Evolutionary conservation across 2,329 filamentous ascomycete species (phyloP), one percentile per base, ranked within the genome.

Genomic region (Monilinia vaccinii-corymbosi): DNA sequence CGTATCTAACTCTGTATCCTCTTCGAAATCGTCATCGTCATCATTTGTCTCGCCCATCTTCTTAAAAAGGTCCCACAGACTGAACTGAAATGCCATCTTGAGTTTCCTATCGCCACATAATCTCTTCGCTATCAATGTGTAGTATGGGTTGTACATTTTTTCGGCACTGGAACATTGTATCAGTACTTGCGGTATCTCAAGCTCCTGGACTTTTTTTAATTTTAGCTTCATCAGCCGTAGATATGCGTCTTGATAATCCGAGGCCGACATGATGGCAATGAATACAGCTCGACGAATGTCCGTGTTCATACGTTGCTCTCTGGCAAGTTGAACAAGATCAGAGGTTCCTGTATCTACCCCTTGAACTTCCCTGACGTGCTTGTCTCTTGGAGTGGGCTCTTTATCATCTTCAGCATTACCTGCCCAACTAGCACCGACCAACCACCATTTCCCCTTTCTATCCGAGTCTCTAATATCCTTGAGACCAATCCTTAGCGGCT

Each of bases 391-490:
- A 31, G 34, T 21, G 61, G 64, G 60, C 23, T 68, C 75, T 31
- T 77, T 50, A 16, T 47, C 59, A 7, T 68, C 61, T 36, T 66
- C 61, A 1, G 63, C 53, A 51, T 69, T 67, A 71, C 81, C 82
- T 4, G 80, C 77, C 83, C 93, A 97, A 73, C 91, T 96, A n/a
- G 94, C 93, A 56, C 94, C 94, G 6, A 97, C 89, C 23, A 97
- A 83, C 94, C 94, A 99, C 94, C 94, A 99, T 76, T 96, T 97
- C 0, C 94, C 94, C 71, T 87, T 89, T 71, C 88, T 93, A 45
- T 93, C 88, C 0, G 87, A 87, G 63, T 92, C 84, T 64, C 85
- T 85, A 56, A 99, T 89, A 69, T 99, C 94, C 42, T 81, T 79
- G 4, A 97, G 79, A 13, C 88, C 85, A 60, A 97, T 86, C 10